Evolutionary conservation across 2,329 filamentous ascomycete genomes (phyloP).

Genomic region (Aspergillus texensis): DNA sequence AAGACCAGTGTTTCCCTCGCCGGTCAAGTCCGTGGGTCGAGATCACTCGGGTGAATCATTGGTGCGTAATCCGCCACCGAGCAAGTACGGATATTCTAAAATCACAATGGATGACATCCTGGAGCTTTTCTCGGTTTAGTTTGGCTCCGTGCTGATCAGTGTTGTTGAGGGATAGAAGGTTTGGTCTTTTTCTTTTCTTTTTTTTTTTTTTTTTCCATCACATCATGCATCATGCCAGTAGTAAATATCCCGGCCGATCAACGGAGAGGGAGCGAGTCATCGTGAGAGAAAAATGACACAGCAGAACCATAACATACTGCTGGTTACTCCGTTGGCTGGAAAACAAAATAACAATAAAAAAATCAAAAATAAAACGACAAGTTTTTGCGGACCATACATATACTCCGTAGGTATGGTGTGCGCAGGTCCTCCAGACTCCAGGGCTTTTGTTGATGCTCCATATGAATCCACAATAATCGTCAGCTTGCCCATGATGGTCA

Average conservation of each 20-base stretch:
- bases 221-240: neutral
- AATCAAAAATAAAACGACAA: neutral
- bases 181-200: neutral
- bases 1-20: neutral
- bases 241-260: slow-evolving; percentile 1
- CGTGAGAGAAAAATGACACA: neutral
- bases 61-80: slow-evolving; percentile 18
- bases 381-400: neutral
- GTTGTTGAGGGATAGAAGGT: neutral
- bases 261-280: neutral
- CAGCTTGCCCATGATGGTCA: neutral
- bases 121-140: neutral
- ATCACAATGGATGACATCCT: slow-evolving; percentile 4
- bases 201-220: neutral
- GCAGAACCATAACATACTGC: neutral
- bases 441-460: neutral
- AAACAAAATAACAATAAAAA: neutral
- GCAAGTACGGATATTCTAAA: slow-evolving; percentile 7
- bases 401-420: neutral
- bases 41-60: slow-evolving; percentile 11
- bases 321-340: neutral
- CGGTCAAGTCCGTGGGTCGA: slow-evolving; percentile 5
- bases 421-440: neutral
- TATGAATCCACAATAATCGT: neutral
- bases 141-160: slow-evolving; percentile 9